Conservation (phyloP, 352 stramenopile genomes). For the Globisporangium orthogonon region DNA sequence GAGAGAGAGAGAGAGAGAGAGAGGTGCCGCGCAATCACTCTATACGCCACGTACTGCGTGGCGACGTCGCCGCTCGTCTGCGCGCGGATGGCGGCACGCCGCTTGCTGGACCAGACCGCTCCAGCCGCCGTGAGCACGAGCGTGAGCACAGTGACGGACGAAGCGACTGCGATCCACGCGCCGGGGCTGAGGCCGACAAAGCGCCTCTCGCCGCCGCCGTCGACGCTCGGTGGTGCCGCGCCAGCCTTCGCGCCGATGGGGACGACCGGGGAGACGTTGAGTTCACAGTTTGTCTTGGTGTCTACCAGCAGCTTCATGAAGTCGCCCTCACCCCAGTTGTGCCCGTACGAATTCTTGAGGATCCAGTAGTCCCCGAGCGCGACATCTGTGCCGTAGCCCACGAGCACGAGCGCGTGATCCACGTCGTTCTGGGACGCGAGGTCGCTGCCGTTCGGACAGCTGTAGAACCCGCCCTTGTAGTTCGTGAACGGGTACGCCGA, state of each 20-base stretch:
- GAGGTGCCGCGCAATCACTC: too few species aligned
- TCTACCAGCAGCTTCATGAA: slow-evolving; percentile 66
- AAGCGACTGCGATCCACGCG: slow-evolving; percentile 55
- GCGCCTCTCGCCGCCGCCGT: slow-evolving; percentile 54
- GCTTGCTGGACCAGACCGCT: slow-evolving; percentile 33
- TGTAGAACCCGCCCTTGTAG: slow-evolving; percentile 64
- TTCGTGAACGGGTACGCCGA: slow-evolving; percentile 65
- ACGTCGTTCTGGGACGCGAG: slow-evolving; percentile 63
- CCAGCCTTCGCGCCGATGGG: slow-evolving; percentile 46
- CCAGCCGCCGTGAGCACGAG: slow-evolving; percentile 43
- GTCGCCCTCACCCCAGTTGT: slow-evolving; percentile 50
- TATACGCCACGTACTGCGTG: too few species aligned
- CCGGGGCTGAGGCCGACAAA: slow-evolving; percentile 48
- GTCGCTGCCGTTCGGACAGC: slow-evolving; percentile 52
- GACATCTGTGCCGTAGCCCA: slow-evolving; percentile 61
- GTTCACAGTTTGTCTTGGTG: slow-evolving; percentile 65
- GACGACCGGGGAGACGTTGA: slow-evolving; percentile 76
- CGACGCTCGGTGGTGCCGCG: slow-evolving; percentile 28
- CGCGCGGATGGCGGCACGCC: slow-evolving; percentile 37
- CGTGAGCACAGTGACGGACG: slow-evolving; percentile 39
- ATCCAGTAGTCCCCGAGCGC: slow-evolving; percentile 71
- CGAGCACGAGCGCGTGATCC: slow-evolving; percentile 70
- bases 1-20: too few species aligned
- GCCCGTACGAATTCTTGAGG: slow-evolving; percentile 77
- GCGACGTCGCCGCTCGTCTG: slow-evolving; percentile 26